These are phyloP conservation scores for Penicillium verhagenii DNA, from an alignment of 495 filamentous ascomycete genomes.

Conservation along the genomic window DNA sequence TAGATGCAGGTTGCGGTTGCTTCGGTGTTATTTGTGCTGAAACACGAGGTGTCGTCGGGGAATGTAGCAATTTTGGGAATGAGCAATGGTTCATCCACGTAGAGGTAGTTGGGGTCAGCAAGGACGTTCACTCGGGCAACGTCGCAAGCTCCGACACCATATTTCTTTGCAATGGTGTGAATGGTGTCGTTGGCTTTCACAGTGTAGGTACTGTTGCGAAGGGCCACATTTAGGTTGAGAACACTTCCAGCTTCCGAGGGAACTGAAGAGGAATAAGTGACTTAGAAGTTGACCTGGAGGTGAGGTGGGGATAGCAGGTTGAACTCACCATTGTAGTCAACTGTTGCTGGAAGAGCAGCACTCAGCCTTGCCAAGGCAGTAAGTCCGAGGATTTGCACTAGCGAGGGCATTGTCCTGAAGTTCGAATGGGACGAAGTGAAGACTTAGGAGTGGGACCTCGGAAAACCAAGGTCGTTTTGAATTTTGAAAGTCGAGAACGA, in stretches of 20 bases:
- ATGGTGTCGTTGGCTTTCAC: conserved; percentile 12
- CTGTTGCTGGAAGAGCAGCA: neutral
- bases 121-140: conserved; percentile 16
- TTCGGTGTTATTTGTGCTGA: conserved; percentile 2
- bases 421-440: no score
- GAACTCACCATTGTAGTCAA: neutral
- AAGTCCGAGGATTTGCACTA: neutral
- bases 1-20: conserved; percentile 9
- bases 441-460: no score
- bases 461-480: no score
- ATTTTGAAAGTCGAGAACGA: no score
- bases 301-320: neutral
- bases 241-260: neutral
- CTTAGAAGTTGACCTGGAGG: neutral
- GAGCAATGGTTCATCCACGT: conserved; percentile 5
- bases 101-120: conserved; percentile 12
- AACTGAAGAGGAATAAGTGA: neutral
- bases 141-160: conserved; percentile 13
- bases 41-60: conserved; percentile 10
- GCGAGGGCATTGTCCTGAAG: neutral
- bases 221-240: neutral
- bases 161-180: conserved; percentile 7
- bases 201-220: conserved; percentile 1
- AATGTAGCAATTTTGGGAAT: conserved; percentile 10
- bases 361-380: neutral